Conservation (phyloP, 139 green algal species). For the Axilococcus clingmanii region DNA sequence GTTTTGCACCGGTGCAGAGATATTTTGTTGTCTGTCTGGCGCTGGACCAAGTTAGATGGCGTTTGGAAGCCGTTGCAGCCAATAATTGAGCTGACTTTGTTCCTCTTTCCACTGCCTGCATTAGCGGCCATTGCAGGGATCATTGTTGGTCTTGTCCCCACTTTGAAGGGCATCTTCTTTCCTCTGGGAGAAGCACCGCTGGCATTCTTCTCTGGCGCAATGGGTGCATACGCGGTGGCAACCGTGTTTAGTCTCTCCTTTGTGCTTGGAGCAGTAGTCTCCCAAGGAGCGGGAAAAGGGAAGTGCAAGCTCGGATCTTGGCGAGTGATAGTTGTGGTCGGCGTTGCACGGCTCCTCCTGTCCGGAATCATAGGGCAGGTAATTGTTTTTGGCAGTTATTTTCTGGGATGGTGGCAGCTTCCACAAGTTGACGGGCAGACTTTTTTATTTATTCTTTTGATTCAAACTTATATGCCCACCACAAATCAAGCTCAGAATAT, state of each 20-base stretch:
- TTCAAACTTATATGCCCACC: neutral
- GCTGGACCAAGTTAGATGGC: neutral
- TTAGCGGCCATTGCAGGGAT: neutral
- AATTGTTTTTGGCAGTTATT: neutral
- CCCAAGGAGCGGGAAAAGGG: neutral
- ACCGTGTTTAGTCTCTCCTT: neutral
- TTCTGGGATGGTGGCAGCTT: neutral
- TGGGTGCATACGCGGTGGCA: neutral
- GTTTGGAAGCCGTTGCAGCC: neutral
- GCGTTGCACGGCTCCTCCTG: neutral
- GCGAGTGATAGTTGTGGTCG: neutral
- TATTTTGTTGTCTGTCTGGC: neutral
- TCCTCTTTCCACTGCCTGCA: no score
- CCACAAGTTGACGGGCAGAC: neutral
- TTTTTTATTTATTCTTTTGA: neutral
- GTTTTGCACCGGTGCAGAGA: neutral
- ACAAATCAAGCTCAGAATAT: neutral
- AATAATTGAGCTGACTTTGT: no score
- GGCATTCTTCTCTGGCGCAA: neutral
- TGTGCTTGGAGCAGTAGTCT: neutral
- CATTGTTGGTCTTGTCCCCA: neutral
- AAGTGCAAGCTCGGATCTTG: neutral
- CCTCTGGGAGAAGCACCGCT: neutral
- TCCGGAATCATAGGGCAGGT: neutral
- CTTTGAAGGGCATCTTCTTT: neutral